A percentile compares a stretch with the other conserved stretches of the same genome.
phyloP scores from a whole-genome alignment of 805 yeast species.

The Groenewaldozyma salmanticensis region DNA sequence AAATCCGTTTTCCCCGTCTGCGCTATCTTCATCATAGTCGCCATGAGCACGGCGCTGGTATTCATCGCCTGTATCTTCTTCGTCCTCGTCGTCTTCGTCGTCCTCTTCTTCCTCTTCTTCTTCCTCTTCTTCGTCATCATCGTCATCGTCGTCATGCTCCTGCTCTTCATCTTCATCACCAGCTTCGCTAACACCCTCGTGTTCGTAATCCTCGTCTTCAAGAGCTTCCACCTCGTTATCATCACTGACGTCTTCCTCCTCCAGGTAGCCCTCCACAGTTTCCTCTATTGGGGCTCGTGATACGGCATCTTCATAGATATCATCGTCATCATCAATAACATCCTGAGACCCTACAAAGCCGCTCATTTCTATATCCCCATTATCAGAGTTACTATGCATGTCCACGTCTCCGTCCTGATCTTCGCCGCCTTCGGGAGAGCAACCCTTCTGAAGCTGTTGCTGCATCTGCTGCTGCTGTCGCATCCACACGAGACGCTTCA shows the following conservation, averaged over 20 bases:
- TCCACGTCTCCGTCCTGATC: constrained; percentile 12
- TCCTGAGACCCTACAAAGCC: constrained; percentile 8
- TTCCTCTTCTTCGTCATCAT: constrained; percentile 8
- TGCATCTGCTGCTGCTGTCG: background rate
- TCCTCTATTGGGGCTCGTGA: background rate
- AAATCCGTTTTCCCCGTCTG: constrained; percentile 8
- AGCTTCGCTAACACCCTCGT: constrained; percentile 17
- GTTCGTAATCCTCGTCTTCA: constrained; percentile 16
- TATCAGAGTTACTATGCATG: background rate
- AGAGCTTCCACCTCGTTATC: too few relatives aligned
- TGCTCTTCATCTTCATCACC: constrained; percentile 22
- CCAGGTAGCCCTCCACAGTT: constrained; percentile 1
- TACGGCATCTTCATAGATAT: constrained; percentile 7
- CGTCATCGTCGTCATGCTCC: constrained; percentile 18
- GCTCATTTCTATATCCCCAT: constrained; percentile 3
- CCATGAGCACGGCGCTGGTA: too few relatives aligned
- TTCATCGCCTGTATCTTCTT: background rate
- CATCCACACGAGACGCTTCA: constrained; percentile 1
- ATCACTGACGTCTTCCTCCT: constrained; percentile 4
- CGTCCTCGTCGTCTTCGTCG: constrained; percentile 3
- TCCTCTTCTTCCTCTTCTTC: constrained; percentile 6
- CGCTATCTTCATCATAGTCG: constrained; percentile 5
- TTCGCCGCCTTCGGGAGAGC: background rate
- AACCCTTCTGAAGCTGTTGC: background rate
- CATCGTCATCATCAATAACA: constrained; percentile 11